Conservation (phyloP, 2,329 filamentous ascomycete genomes). For the Hyphodiscus sp. region DNA sequence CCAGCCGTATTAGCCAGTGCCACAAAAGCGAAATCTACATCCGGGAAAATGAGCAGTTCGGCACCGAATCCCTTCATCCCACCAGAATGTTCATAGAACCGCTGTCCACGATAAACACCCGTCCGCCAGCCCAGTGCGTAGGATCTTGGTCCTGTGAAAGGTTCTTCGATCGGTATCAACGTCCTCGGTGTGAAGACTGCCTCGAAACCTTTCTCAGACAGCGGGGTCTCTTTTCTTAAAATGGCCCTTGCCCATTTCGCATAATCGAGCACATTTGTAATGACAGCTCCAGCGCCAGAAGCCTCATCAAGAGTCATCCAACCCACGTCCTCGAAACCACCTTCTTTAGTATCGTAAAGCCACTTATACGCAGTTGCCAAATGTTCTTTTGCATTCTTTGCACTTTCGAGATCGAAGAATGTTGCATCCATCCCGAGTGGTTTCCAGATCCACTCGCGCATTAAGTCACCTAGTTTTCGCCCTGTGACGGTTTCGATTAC, state of each 20-base stretch:
- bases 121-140: slow-evolving; percentile 38
- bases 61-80: slow-evolving; percentile 40
- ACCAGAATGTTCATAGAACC: slow-evolving; percentile 37
- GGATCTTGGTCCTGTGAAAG: slow-evolving; percentile 29
- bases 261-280: slow-evolving; percentile 45
- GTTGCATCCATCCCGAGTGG: slow-evolving; percentile 39
- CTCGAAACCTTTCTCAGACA: slow-evolving; percentile 30
- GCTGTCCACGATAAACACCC: slow-evolving; percentile 37
- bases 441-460: slow-evolving; percentile 37
- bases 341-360: slow-evolving; percentile 36
- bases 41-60: slow-evolving; percentile 39
- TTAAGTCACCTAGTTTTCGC: slow-evolving; percentile 33
- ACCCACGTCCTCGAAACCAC: slow-evolving; percentile 20
- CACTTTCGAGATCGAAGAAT: slow-evolving; percentile 23
- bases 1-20: slow-evolving; percentile 39
- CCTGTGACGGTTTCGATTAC: slow-evolving; percentile 40
- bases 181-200: slow-evolving; percentile 32
- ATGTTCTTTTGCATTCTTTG: slow-evolving; percentile 16
- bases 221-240: slow-evolving; percentile 33
- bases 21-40: slow-evolving; percentile 36
- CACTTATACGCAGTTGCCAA: slow-evolving; percentile 30
- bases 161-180: slow-evolving; percentile 16
- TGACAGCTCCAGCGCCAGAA: slow-evolving; percentile 39
- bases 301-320: slow-evolving; percentile 29
- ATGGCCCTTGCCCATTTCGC: slow-evolving; percentile 44